Evolutionary conservation across 1,284 basidiomycete genomes (phyloP).

Genomic region (Pisolithus thermaeus): DNA sequence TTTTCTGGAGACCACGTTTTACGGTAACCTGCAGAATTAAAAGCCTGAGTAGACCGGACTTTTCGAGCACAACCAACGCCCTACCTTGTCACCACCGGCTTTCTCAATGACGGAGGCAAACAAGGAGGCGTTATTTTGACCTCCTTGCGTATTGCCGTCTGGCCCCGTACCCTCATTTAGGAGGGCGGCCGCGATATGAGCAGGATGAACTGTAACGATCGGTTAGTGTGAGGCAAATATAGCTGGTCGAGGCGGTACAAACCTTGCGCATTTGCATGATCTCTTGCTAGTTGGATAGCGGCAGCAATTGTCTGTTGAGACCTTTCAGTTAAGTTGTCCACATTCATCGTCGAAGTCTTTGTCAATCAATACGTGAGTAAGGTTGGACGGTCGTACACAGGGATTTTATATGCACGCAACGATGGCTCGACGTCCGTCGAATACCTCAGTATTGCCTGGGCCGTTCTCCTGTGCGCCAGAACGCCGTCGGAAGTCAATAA

Average conservation of each 20-base stretch:
- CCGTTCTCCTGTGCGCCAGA: no score
- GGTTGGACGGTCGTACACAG: not conserved
- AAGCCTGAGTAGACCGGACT: no score
- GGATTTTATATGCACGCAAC: not conserved
- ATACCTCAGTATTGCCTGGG: no score
- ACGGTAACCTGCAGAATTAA: constrained; percentile 41
- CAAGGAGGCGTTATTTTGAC: constrained; percentile 39
- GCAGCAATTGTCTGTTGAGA: constrained; percentile 60
- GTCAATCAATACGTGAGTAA: not conserved
- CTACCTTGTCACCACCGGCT: constrained; percentile 73
- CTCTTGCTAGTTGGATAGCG: constrained; percentile 76
- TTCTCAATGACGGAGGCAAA: constrained; percentile 72
- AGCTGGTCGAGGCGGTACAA: constrained; percentile 9
- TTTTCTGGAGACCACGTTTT: constrained; percentile 60
- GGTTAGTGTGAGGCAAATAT: constrained; percentile 1
- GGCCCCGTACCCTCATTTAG: constrained; percentile 54
- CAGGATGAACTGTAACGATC: constrained; percentile 53
- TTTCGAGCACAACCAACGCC: constrained; percentile 17
- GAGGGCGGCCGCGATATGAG: constrained; percentile 72
- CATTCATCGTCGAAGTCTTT: constrained; percentile 41
- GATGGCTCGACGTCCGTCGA: no score
- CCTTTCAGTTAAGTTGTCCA: constrained; percentile 75
- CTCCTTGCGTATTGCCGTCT: constrained; percentile 28
- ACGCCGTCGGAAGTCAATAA: no score
- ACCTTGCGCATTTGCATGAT: constrained; percentile 78